These are phyloP conservation scores for Phylloporus arenicola DNA, from an alignment of 768 basidiomycete genomes.

Conservation along the genomic window DNA sequence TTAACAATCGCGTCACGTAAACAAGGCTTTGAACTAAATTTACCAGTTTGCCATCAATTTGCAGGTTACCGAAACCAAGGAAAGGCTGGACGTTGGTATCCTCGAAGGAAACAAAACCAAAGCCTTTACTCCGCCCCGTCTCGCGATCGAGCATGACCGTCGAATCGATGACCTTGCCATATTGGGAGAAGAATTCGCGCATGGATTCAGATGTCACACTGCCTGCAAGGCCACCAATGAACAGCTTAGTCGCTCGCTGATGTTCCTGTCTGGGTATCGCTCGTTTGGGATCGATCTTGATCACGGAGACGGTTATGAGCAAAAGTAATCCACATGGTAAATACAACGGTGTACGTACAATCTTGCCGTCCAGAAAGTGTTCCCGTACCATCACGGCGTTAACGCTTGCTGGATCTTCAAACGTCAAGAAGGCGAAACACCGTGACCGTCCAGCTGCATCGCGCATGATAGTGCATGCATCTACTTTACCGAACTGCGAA, in stretches of 20 bases:
- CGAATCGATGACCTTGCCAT: constrained; percentile 93
- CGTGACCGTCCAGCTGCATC: constrained; percentile 91
- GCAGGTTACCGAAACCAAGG: constrained; percentile 81
- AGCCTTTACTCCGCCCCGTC: constrained; percentile 91
- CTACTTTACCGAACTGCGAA: constrained; percentile 92
- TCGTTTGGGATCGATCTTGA: constrained; percentile 97
- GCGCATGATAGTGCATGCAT: constrained; percentile 98
- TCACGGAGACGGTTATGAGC: constrained; percentile 18
- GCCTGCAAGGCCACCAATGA: constrained; percentile 91
- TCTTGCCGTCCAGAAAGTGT: constrained; percentile 95
- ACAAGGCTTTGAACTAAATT: constrained; percentile 24
- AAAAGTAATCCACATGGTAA: constrained; percentile 4
- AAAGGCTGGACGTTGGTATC: constrained; percentile 87
- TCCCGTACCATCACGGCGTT: constrained; percentile 94
- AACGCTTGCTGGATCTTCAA: constrained; percentile 87
- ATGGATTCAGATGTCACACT: constrained; percentile 92
- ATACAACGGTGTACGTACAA: constrained; percentile 54
- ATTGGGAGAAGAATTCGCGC: constrained; percentile 89
- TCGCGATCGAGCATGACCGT: constrained; percentile 99
- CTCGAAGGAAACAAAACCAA: constrained; percentile 96
- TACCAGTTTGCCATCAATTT: constrained; percentile 94
- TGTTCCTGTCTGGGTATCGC: constrained; percentile 97
- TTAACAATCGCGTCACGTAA: background rate
- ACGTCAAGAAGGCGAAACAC: constrained; percentile 97
- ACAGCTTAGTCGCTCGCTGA: constrained; percentile 87